phyloP scores from a whole-genome alignment of 306 rosid genomes.

The Trifolium pratense region DNA sequence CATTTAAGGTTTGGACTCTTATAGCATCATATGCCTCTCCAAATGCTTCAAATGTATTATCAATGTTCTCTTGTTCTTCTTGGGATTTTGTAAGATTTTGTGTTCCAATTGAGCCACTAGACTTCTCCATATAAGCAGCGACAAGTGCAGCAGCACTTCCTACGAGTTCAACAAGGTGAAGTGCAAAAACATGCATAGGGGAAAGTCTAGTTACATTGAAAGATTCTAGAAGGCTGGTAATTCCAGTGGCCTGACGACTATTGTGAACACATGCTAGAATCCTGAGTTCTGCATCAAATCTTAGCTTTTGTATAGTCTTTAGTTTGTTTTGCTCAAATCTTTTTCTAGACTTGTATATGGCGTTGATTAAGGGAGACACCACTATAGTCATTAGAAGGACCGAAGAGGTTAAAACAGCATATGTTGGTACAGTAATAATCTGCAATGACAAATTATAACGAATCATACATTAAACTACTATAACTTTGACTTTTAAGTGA shows the following conservation, averaged over 20 bases:
- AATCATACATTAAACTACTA: neutral
- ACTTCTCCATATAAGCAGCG: conserved; percentile 36
- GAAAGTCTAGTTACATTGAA: conserved; percentile 39
- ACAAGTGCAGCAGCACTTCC: conserved; percentile 47
- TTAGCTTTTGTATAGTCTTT: conserved; percentile 43
- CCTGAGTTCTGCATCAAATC: conserved; percentile 46
- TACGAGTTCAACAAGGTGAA: conserved; percentile 45
- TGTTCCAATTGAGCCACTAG: neutral
- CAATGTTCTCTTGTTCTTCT: conserved; percentile 38
- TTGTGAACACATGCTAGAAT: conserved; percentile 51
- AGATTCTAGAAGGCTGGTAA: conserved; percentile 37
- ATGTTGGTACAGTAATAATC: conserved; percentile 33
- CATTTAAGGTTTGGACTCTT: conserved; percentile 37
- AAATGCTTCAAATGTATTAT: conserved; percentile 30
- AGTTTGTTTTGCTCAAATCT: conserved; percentile 38
- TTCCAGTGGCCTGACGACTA: conserved; percentile 28
- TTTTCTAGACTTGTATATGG: conserved; percentile 43
- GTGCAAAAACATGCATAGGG: conserved; percentile 42
- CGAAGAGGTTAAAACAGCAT: conserved; percentile 15
- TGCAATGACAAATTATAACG: conserved; percentile 17
- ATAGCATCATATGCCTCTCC: conserved; percentile 34
- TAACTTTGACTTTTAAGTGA: neutral
- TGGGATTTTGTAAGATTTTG: conserved; percentile 41
- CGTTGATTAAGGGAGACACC: conserved; percentile 39
- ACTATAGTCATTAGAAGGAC: conserved; percentile 46